A percentile compares a stretch with the other conserved stretches of the same genome.
phyloP scores from a whole-genome alignment of 805 yeast species.

The Candida silvicultrix region DNA sequence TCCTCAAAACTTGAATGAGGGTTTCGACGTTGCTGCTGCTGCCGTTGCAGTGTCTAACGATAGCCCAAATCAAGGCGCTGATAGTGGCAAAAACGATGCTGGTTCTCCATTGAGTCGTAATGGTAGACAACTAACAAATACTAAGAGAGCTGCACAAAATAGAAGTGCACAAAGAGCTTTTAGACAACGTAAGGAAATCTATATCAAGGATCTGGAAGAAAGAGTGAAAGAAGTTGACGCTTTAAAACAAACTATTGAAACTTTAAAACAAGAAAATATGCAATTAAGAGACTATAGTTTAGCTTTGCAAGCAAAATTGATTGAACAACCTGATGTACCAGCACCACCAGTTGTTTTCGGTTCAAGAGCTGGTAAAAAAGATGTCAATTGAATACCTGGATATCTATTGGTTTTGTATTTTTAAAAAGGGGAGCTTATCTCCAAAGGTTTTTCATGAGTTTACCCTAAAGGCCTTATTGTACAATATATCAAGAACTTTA shows the following conservation, averaged over 20 bases:
- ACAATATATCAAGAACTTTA: neutral
- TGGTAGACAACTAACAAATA: conserved; percentile 41
- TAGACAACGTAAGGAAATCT: conserved; percentile 75
- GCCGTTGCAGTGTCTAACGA: conserved; percentile 25
- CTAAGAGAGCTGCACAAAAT: conserved; percentile 89
- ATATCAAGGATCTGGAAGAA: conserved; percentile 72
- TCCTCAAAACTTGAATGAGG: conserved; percentile 12
- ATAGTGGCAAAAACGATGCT: conserved; percentile 3
- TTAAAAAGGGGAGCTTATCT: too few relatives aligned
- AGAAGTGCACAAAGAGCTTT: conserved; percentile 90
- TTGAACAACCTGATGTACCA: conserved; percentile 42
- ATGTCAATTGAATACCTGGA: too few relatives aligned
- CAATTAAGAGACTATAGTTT: conserved; percentile 68
- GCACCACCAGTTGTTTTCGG: conserved; percentile 29
- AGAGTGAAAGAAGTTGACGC: conserved; percentile 58
- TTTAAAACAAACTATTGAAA: conserved; percentile 59
- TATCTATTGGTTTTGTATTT: too few relatives aligned
- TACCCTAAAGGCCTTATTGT: too few relatives aligned
- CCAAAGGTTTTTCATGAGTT: neutral
- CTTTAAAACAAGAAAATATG: conserved; percentile 62
- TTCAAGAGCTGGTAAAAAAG: conserved; percentile 9
- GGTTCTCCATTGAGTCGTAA: conserved; percentile 13
- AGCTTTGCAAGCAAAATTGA: conserved; percentile 60
- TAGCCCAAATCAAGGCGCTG: neutral
- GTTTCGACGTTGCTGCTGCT: conserved; percentile 30